These are phyloP conservation scores for Pseudogymnoascus sp. DNA, from an alignment of 2,329 filamentous ascomycete genomes.

Conservation along the genomic window DNA sequence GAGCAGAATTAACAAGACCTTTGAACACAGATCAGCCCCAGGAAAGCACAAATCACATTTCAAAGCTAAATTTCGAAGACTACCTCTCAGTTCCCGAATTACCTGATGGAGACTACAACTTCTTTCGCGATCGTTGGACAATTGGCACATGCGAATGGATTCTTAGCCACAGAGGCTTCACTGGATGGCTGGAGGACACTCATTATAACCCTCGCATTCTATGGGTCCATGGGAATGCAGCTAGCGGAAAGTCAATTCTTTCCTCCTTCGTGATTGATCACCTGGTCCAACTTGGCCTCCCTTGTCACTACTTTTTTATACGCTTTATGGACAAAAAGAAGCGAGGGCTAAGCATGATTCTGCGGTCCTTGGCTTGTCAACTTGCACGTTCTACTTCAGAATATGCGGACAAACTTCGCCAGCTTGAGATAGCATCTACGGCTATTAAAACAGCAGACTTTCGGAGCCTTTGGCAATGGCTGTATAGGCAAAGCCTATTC, in stretches of 20 bases:
- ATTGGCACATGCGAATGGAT: not conserved
- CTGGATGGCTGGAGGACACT: not conserved
- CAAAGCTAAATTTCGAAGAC: not conserved
- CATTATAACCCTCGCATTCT: constrained; percentile 7
- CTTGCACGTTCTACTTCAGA: not conserved
- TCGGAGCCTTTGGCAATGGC: constrained; percentile 9
- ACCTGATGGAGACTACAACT: not conserved
- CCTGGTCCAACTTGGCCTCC: not conserved
- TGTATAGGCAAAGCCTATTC: constrained; percentile 4
- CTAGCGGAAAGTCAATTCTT: constrained; percentile 14
- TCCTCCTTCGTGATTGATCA: constrained; percentile 10
- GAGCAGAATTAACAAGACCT: not conserved
- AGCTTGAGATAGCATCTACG: not conserved
- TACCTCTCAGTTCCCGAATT: not conserved
- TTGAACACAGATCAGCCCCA: not conserved
- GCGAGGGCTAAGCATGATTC: not conserved
- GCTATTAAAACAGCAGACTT: not conserved
- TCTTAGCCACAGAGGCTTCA: not conserved
- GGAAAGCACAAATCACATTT: not conserved
- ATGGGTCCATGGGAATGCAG: constrained; percentile 10
- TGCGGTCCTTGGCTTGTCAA: not conserved
- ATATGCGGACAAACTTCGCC: not conserved
- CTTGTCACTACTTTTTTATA: not conserved
- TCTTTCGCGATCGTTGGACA: not conserved
- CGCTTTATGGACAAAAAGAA: not conserved